These are phyloP conservation scores for Anthracocystis panici-leucophaei DNA, from an alignment of 1,284 basidiomycete species.

Conservation along the genomic window DNA sequence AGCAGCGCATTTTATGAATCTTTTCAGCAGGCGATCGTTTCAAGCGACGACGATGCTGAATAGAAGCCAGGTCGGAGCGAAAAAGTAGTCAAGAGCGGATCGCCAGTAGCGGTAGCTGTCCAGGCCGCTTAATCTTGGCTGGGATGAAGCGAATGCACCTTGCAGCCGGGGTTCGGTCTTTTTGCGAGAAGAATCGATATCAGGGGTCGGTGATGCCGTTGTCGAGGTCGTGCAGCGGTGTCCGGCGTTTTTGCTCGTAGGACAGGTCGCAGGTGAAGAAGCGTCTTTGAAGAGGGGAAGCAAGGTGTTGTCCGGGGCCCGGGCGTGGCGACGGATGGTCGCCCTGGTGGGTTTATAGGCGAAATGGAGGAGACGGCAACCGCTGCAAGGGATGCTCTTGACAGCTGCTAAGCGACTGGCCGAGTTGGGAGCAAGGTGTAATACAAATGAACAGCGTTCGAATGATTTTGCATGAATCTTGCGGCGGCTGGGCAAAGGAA, in stretches of 20 bases:
- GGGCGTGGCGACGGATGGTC: constrained; percentile 1
- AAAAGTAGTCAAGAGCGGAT: background rate
- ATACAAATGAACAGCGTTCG: background rate
- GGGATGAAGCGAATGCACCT: too few relatives aligned
- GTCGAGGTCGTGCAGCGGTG: background rate
- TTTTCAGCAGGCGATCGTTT: background rate
- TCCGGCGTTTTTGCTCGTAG: background rate
- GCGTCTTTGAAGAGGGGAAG: background rate
- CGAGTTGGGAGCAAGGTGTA: constrained; percentile 9
- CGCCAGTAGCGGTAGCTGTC: too few relatives aligned
- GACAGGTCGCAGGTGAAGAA: background rate
- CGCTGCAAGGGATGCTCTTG: constrained; percentile 13
- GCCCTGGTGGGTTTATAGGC: background rate
- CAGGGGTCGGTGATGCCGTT: background rate
- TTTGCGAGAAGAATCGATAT: too few relatives aligned
- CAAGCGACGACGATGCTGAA: background rate
- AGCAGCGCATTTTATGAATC: background rate
- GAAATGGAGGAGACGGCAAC: constrained; percentile 8
- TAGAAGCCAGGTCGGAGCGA: background rate
- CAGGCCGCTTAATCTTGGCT: too few relatives aligned
- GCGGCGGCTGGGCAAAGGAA: background rate
- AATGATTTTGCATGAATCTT: background rate
- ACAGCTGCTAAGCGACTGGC: constrained; percentile 11
- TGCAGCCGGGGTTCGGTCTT: too few relatives aligned
- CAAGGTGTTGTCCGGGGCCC: background rate